Evolutionary conservation across 805 yeast species (phyloP).

Genomic region (Myxozyma monticola): DNA sequence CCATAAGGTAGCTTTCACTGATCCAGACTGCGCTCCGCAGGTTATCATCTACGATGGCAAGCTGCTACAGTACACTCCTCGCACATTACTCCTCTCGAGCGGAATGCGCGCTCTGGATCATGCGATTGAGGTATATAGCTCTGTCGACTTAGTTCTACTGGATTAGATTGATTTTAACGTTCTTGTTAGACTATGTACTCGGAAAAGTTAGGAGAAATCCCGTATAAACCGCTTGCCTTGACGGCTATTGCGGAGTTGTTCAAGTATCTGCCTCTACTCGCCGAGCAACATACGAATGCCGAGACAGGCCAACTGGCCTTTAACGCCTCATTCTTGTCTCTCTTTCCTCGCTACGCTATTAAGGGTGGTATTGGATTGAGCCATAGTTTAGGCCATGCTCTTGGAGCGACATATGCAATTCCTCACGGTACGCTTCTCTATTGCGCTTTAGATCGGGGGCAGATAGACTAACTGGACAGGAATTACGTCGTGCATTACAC

Average conservation of each 20-base stretch:
- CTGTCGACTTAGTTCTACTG: neutral
- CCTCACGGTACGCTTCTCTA: constrained; percentile 1
- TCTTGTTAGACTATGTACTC: neutral
- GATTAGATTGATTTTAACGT: too few species aligned
- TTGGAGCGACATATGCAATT: constrained; percentile 4
- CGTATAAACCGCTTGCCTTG: constrained; percentile 7
- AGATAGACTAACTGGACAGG: neutral
- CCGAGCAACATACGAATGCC: constrained; percentile 1
- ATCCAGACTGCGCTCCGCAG: neutral
- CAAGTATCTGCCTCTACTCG: constrained; percentile 2
- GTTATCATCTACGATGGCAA: constrained; percentile 5
- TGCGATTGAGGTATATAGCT: constrained; percentile 6
- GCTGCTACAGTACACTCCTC: constrained; percentile 6
- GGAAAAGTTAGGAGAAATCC: neutral
- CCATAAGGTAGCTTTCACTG: neutral
- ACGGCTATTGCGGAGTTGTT: constrained; percentile 1
- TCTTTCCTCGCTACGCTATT: constrained; percentile 1
- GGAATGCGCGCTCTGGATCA: constrained; percentile 12
- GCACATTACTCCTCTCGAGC: neutral
- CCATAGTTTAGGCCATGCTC: constrained; percentile 8
- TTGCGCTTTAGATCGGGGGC: neutral
- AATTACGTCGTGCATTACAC: constrained; percentile 12
- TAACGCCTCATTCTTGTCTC: constrained; percentile 3
- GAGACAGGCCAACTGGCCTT: neutral
- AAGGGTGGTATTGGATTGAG: neutral